A percentile compares a stretch with the other conserved stretches of the same genome.
These are phyloP conservation scores for Tuber indicum DNA, from an alignment of 495 filamentous ascomycete genomes.

Conservation along the genomic window DNA sequence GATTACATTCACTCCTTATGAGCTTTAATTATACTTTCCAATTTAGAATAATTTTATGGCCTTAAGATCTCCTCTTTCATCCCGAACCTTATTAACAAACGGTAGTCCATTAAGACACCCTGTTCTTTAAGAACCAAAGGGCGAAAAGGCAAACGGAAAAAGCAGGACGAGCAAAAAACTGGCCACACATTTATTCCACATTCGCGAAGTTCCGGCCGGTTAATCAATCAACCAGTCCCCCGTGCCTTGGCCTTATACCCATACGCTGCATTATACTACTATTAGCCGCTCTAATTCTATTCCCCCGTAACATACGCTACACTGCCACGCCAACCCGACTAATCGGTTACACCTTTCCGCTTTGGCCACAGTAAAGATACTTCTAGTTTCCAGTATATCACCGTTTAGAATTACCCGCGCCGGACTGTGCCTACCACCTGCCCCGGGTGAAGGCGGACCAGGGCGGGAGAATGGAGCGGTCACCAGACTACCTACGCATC, in stretches of 20 bases:
- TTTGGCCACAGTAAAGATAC: neutral
- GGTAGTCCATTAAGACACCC: neutral
- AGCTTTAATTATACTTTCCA: neutral
- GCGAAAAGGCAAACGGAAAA: neutral
- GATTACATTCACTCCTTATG: slow-evolving; percentile 3
- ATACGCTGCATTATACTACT: neutral
- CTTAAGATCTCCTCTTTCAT: neutral
- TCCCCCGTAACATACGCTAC: neutral
- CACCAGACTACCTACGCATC: too few species aligned
- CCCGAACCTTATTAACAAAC: neutral
- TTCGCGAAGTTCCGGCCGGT: too few species aligned
- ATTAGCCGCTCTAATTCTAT: neutral
- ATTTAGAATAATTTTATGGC: neutral
- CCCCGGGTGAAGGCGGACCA: too few species aligned
- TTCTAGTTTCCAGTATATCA: neutral
- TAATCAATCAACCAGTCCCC: neutral
- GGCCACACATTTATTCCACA: too few species aligned
- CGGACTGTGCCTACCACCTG: too few species aligned
- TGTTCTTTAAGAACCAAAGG: neutral
- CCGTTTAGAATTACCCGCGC: too few species aligned
- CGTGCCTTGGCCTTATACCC: neutral
- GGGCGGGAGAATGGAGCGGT: too few species aligned
- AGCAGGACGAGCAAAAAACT: neutral
- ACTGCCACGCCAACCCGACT: neutral
- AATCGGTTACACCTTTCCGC: neutral